phyloP scores from a whole-genome alignment of 2,329 filamentous ascomycete species.

The Tolypocladium sp. region DNA sequence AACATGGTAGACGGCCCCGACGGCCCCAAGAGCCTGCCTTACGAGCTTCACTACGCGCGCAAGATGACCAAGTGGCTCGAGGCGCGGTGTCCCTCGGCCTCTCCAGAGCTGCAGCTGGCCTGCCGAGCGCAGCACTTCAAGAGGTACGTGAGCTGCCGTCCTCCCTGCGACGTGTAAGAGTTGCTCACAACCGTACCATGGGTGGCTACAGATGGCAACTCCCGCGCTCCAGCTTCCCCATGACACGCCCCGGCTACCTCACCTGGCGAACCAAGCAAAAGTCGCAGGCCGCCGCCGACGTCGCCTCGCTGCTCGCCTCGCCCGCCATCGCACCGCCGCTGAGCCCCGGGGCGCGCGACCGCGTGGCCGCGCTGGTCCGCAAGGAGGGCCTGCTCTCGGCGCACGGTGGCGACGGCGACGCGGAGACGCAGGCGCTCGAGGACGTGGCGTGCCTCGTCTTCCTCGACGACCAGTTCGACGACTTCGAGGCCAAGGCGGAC shows the following conservation, averaged over 20 bases:
- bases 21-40: conserved; percentile 43
- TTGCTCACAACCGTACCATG: neutral
- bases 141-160: conserved; percentile 29
- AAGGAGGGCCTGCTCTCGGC: conserved; percentile 56
- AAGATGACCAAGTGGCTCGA: conserved; percentile 71
- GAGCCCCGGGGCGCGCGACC: conserved; percentile 40
- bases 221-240: conserved; percentile 62
- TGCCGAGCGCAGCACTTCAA: conserved; percentile 79
- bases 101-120: conserved; percentile 61
- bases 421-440: conserved; percentile 67
- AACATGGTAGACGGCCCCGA: conserved; percentile 29
- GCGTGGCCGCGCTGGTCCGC: conserved; percentile 63
- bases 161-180: neutral
- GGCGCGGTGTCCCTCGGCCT: conserved; percentile 49
- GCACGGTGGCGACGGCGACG: conserved; percentile 25
- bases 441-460: conserved; percentile 85
- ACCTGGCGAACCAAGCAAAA: conserved; percentile 71
- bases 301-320: conserved; percentile 44
- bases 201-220: conserved; percentile 61
- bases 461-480: conserved; percentile 77
- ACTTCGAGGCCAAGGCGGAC: conserved; percentile 59
- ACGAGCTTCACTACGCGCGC: conserved; percentile 74
- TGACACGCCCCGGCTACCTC: conserved; percentile 68
- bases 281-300: conserved; percentile 46
- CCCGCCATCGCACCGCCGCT: conserved; percentile 26